Conservation (phyloP, 805 yeast genomes). For the Metschnikowia borealis region DNA sequence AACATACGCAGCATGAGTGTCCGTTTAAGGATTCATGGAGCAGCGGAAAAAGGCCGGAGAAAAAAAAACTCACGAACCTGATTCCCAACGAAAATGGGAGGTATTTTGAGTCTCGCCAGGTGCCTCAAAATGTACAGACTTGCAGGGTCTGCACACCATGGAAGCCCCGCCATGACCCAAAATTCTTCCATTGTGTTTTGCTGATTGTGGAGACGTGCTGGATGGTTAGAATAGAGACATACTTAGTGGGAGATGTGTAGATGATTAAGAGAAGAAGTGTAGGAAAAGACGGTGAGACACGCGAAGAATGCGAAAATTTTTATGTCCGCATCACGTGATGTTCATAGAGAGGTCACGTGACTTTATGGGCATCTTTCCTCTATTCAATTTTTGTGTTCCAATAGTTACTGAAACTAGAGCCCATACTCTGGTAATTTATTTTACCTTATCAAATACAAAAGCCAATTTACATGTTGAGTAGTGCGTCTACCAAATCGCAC, state of each 20-base stretch:
- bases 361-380: no score
- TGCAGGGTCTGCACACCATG: background rate
- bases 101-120: conserved; percentile 12
- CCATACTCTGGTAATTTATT: no score
- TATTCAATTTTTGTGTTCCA: no score
- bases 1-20: conserved; percentile 24
- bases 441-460: no score
- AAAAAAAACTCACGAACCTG: background rate
- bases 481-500: no score
- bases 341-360: no score
- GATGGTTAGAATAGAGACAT: background rate
- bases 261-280: no score
- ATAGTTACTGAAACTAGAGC: no score
- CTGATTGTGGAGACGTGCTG: conserved; percentile 12
- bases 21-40: conserved; percentile 20
- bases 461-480: background rate
- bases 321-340: background rate
- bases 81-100: conserved; percentile 7
- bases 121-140: conserved; percentile 1
- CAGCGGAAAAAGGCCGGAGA: conserved; percentile 3
- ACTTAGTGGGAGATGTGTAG: background rate
- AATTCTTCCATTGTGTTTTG: conserved; percentile 20
- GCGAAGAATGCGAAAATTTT: background rate
- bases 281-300: no score
- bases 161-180: conserved; percentile 6